Conservation (phyloP, 441 rosid genomes). For the Geranium incanum region DNA sequence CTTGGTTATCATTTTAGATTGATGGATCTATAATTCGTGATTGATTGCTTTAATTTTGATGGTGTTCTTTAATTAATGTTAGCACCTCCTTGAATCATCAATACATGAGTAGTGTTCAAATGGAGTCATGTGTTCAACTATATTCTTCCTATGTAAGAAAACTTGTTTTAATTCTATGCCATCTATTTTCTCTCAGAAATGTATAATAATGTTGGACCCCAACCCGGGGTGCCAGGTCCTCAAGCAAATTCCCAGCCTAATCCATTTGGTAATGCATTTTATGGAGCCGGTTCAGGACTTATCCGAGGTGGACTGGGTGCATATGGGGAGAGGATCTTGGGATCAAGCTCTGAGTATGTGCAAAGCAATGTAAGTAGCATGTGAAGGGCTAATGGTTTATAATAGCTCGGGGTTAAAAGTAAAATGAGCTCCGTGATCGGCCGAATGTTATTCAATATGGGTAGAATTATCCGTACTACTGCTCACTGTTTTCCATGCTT, state of each 20-base stretch:
- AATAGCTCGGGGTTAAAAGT: neutral
- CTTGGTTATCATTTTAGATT: no score
- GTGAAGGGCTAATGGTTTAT: neutral
- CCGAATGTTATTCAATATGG: no score
- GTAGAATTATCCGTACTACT: no score
- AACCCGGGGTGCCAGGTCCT: constrained; percentile 18
- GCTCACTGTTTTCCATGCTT: no score
- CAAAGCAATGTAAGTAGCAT: constrained; percentile 40
- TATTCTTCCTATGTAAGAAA: neutral
- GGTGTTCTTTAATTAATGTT: neutral
- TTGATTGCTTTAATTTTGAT: neutral
- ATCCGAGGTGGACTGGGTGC: constrained; percentile 36
- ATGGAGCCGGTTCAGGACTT: constrained; percentile 40
- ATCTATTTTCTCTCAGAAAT: constrained; percentile 19
- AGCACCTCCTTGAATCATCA: neutral
- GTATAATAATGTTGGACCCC: constrained; percentile 22
- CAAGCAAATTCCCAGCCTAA: constrained; percentile 18
- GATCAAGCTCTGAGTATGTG: constrained; percentile 40
- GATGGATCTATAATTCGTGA: no score
- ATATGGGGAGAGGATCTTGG: constrained; percentile 38
- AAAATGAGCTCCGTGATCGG: neutral
- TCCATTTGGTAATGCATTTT: constrained; percentile 32
- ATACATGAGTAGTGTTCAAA: neutral
- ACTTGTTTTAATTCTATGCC: neutral
- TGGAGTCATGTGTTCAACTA: neutral